A percentile compares a stretch with the other conserved stretches of the same genome.
These are phyloP conservation scores for Botrytis fragariae DNA, from an alignment of 2,329 filamentous ascomycete species.

Conservation along the genomic window DNA sequence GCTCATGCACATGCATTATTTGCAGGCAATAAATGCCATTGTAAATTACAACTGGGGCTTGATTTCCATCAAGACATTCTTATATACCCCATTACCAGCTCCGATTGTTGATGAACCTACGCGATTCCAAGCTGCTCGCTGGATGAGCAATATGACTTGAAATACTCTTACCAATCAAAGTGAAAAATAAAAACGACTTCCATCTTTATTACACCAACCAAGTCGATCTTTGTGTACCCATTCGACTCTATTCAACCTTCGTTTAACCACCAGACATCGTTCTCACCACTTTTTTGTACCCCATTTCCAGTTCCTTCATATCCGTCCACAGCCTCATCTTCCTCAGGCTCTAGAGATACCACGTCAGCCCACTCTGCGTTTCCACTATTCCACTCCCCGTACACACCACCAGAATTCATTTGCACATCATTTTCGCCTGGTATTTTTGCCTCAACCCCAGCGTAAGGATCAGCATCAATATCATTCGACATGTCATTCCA, in stretches of 20 bases:
- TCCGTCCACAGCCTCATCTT: background rate
- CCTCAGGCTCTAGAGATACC: background rate
- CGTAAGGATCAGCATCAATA: background rate
- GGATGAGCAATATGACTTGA: too few species aligned
- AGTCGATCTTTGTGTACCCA: too few species aligned
- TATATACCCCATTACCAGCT: background rate
- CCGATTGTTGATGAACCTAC: too few species aligned
- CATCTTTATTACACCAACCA: background rate
- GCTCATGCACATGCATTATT: background rate
- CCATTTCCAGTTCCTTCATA: background rate
- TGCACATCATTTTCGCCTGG: background rate
- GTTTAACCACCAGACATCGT: constrained; percentile 1
- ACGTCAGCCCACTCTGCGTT: background rate
- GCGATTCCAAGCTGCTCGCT: too few species aligned
- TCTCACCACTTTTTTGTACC: background rate
- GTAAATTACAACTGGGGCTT: background rate
- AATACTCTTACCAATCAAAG: too few species aligned
- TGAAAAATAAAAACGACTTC: background rate
- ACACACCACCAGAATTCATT: background rate
- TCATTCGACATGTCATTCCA: constrained; percentile 10
- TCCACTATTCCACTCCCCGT: background rate
- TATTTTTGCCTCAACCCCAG: background rate
- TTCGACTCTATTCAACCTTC: background rate
- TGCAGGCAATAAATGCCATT: background rate
- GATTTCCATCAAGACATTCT: background rate